Evolutionary conservation across 2,329 filamentous ascomycete species (phyloP).

Genomic region (Dactylellina drechsleri): DNA sequence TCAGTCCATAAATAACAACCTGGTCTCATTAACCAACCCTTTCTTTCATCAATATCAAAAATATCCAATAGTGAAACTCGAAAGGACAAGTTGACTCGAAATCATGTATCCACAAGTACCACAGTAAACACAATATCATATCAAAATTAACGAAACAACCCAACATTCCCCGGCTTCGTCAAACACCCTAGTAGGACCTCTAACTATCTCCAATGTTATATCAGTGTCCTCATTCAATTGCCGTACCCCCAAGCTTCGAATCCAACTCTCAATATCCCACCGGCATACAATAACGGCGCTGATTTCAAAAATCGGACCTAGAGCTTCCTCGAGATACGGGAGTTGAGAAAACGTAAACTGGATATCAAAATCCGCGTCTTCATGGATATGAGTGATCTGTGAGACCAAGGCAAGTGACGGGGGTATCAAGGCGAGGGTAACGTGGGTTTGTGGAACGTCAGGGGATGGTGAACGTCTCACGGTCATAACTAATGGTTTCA

Average conservation of each 20-base stretch:
- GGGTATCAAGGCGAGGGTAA: background rate
- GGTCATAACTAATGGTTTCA: background rate
- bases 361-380: slow-evolving; percentile 21
- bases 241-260: background rate
- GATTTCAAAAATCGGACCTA: slow-evolving; percentile 13
- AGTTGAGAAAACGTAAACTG: slow-evolving; percentile 26
- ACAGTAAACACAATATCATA: background rate
- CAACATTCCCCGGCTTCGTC: slow-evolving; percentile 34
- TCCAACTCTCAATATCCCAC: slow-evolving; percentile 11
- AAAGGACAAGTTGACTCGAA: no score
- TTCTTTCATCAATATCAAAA: no score
- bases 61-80: no score
- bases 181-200: slow-evolving; percentile 18
- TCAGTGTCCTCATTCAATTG: slow-evolving; percentile 1
- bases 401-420: background rate
- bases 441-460: background rate
- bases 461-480: slow-evolving; percentile 3
- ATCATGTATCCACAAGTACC: no score
- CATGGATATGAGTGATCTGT: slow-evolving; percentile 6
- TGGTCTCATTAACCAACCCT: no score
- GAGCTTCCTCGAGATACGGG: slow-evolving; percentile 21
- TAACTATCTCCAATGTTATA: slow-evolving; percentile 25
- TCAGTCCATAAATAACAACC: no score
- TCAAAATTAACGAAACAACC: slow-evolving; percentile 25
- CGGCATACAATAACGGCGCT: slow-evolving; percentile 9